Evolutionary conservation across 2,329 filamentous ascomycete genomes (phyloP).

Genomic region (Aspergillus pseudoglaucus): DNA sequence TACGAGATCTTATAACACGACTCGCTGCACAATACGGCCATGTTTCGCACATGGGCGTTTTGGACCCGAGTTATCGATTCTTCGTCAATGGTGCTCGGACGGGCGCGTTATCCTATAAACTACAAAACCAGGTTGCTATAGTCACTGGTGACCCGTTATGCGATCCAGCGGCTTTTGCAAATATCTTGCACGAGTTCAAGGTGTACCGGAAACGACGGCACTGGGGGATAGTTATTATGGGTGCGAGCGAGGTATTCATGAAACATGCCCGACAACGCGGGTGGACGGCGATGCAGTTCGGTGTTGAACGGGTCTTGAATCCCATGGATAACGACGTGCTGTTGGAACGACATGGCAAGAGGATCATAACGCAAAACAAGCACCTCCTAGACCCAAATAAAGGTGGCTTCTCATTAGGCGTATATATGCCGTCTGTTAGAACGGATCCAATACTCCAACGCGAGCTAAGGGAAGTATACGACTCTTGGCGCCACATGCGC

Average conservation of each 20-base stretch:
- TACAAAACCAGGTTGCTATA: conserved; percentile 31
- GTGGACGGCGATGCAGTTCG: conserved; percentile 35
- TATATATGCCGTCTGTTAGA: conserved; percentile 29
- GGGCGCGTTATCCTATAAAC: conserved; percentile 35
- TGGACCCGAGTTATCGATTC: conserved; percentile 36
- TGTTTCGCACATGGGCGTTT: conserved; percentile 40
- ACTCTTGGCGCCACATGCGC: conserved; percentile 32
- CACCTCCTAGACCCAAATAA: conserved; percentile 32
- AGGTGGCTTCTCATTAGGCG: conserved; percentile 26
- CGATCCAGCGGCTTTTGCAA: conserved; percentile 13
- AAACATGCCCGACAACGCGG: conserved; percentile 20
- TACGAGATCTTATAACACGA: not conserved
- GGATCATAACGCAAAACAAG: conserved; percentile 31
- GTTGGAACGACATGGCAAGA: conserved; percentile 28
- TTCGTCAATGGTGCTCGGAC: conserved; percentile 32
- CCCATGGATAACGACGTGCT: conserved; percentile 35
- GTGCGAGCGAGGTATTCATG: conserved; percentile 29
- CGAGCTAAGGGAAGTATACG: conserved; percentile 30
- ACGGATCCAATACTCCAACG: conserved; percentile 25
- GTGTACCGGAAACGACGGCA: conserved; percentile 23
- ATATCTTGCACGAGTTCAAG: conserved; percentile 31
- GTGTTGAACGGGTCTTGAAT: conserved; percentile 35
- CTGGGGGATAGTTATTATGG: conserved; percentile 32
- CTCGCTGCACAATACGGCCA: conserved; percentile 30
- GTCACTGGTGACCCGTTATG: conserved; percentile 38